Evolutionary conservation across 1,139 yeast species (phyloP), one percentile per base, ranked within the genome.

Genomic region (Magnusiomyces tetraspermus): DNA sequence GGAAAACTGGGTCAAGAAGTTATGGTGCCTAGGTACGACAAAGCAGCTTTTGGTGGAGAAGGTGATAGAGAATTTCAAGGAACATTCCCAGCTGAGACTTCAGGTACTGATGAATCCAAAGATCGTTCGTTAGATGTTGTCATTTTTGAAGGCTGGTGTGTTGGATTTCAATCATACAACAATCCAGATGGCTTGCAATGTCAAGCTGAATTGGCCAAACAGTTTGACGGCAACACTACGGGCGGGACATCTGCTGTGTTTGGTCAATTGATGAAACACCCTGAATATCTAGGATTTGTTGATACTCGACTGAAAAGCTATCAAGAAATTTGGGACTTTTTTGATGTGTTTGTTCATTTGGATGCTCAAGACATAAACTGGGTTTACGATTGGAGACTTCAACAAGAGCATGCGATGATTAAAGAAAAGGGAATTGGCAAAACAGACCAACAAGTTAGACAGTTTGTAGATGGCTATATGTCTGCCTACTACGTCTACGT

Each of bases 141-240:
- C 2, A 67, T 92, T 5, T 75, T 92, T 51, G 98, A 92, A 69
- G 98, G 98, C 1, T 92, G 98, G 98, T 88, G 90, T 68, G 78
- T 82, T 26, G 97, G 97, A 1, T 90, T 80, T 66, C 60, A 64
- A 36, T 76, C 90, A 1, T 60, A 76, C 22, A 58, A 70, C 22
- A 70, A 69, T 17, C 24, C 43, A 19, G 6, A 4, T 40, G 24
- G 11, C 21, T 26, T 19, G 3, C 15, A 17, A 6, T 40, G 19
- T 36, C 19, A 10, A 36, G 8, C 40, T 10, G 11, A 10, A 17
- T 36, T n/a, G 15, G 17, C 40, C 6, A 10, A 10, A 36, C 8
- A 6, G 4, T 68, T 65, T 2, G 64, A 60, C 53, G 47, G 55
- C 1, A 50, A 49, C 53, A 53, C 55, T 26, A 45, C 43, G 11